Evolutionary conservation across 2,329 filamentous ascomycete species (phyloP), one percentile per base, ranked within the genome.

Genomic region (Fusarium decemcellulare): DNA sequence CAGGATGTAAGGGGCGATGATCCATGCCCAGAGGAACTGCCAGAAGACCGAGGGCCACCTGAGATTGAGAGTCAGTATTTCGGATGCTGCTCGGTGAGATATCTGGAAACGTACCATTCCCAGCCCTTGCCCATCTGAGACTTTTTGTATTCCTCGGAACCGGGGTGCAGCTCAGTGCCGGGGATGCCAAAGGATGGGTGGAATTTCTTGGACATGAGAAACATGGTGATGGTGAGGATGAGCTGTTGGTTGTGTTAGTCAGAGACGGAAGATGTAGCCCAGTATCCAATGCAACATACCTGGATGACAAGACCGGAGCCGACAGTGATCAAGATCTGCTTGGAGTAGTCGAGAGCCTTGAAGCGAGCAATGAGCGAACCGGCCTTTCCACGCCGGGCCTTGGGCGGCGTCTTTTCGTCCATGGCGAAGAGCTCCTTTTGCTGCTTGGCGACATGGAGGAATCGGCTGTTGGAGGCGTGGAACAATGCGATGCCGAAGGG

Each of bases 401-500:
- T 65, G 5, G 42, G 27, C 0, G 59, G 65, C 1, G 29, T 1
- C 44, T 70, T 70, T 11, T 73, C 63, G 4, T 71, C 65, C 1
- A 64, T 57, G 51, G 72, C 67, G 40, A 79, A 76, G 32, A 80
- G 80, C 54, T 83, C 82, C 67, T 80, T 82, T 75, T 91, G 89
- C 29, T 84, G 81, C 67, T 83, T 84, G 53, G 88, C 88, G 58
- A 90, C 82, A 67, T 89, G 81, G 16, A 90, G 82, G 56, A 91
- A 88, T 59, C 88, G 87, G 71, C 82, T 85, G 74, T 91, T 90
- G 63, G 87, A 86, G 23, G 88, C 89, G 73, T 92, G 89, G 74
- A 91, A 91, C 6, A 92, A 79, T 8, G 88, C 89, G 58, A 92
- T 88, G 27, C 90, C 90, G 50, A 89, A 85, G 11, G 90, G 90